Evolutionary conservation across 257 asterid genomes (phyloP).

Genomic region (Solanum tacnaense): DNA sequence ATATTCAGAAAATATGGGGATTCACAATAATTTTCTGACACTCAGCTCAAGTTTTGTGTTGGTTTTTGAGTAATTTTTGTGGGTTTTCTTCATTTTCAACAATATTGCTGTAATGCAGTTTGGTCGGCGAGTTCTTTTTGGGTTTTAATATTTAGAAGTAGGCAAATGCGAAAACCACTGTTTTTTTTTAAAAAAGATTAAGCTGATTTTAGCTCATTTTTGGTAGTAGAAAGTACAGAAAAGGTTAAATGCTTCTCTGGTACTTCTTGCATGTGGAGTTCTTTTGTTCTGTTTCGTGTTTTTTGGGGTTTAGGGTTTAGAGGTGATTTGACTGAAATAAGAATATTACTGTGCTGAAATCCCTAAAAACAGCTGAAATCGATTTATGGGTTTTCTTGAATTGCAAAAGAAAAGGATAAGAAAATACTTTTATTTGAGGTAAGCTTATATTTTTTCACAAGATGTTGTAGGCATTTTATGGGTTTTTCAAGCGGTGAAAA

Average conservation of each 20-base stretch:
- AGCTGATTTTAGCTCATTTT: neutral
- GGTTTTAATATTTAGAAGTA: neutral
- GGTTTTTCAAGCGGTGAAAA: neutral
- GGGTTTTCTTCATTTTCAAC: neutral
- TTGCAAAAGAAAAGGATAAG: neutral
- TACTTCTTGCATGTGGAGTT: neutral
- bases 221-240: neutral
- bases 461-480: neutral
- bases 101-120: neutral
- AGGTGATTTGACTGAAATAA: neutral
- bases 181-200: neutral
- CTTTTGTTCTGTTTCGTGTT: neutral
- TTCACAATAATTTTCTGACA: neutral
- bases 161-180: neutral
- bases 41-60: neutral
- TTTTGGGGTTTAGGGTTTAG: neutral
- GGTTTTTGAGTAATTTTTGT: neutral
- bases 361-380: neutral
- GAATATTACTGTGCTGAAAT: neutral
- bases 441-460: neutral
- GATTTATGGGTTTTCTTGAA: neutral
- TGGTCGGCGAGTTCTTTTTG: neutral
- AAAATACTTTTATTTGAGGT: neutral
- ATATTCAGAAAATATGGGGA: neutral
- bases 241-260: neutral